phyloP scores from a whole-genome alignment of 768 basidiomycete species.

The Multifurca ochricompacta region DNA sequence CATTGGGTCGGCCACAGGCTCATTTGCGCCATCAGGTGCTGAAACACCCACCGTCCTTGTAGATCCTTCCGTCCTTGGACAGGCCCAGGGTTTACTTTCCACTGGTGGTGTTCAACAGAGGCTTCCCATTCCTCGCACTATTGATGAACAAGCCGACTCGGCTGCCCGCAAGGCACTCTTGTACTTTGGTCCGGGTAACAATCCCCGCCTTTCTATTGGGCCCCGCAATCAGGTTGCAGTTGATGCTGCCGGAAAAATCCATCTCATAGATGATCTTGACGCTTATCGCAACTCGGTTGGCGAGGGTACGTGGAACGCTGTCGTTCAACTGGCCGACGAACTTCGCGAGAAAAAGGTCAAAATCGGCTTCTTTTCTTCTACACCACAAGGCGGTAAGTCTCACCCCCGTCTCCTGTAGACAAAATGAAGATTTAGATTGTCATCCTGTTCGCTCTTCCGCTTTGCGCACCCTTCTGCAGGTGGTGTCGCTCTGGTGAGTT shows the following conservation, averaged over 20 bases:
- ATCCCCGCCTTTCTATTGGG: conserved; percentile 75
- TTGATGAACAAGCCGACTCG: conserved; percentile 82
- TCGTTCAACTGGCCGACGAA: conserved; percentile 75
- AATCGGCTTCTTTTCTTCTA: conserved; percentile 92
- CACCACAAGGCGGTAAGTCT: conserved; percentile 79
- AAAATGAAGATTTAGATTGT: conserved; percentile 24
- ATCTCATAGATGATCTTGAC: conserved; percentile 74
- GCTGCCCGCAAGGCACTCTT: conserved; percentile 79
- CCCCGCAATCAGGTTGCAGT: conserved; percentile 83
- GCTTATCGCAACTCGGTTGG: conserved; percentile 71
- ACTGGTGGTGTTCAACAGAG: conserved; percentile 43
- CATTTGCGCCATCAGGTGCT: conserved; percentile 66
- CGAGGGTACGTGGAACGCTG: conserved; percentile 70
- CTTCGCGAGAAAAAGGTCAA: conserved; percentile 81
- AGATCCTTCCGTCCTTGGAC: conserved; percentile 45
- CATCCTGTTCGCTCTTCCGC: conserved; percentile 15
- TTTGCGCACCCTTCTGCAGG: conserved; percentile 37
- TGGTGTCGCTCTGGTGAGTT: conserved; percentile 83
- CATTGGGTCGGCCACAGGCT: conserved; percentile 72
- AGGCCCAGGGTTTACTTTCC: conserved; percentile 30
- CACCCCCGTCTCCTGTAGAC: conserved; percentile 4
- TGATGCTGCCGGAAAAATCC: conserved; percentile 80
- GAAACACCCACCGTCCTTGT: conserved; percentile 69
- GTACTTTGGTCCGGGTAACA: conserved; percentile 77
- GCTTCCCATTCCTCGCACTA: conserved; percentile 65